Conservation (phyloP, 352 stramenopile genomes). For the Aphanomyces cochlioides region DNA sequence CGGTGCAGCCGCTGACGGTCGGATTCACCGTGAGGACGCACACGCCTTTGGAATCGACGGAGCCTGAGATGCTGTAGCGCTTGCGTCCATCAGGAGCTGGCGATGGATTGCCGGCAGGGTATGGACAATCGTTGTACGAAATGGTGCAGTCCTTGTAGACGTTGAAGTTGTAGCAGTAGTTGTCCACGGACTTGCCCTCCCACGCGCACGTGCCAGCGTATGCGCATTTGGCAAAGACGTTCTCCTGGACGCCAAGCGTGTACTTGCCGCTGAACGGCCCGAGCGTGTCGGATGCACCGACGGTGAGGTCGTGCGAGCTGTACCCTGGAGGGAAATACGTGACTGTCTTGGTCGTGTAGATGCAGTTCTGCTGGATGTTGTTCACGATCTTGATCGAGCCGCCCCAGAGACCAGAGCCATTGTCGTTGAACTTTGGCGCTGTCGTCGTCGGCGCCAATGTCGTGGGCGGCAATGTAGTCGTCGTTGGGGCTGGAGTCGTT, state of each 20-base stretch:
- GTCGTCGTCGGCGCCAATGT: background rate
- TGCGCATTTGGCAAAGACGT: conserved; percentile 7
- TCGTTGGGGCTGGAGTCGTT: background rate
- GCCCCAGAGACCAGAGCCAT: conserved; percentile 6
- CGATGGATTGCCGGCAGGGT: background rate
- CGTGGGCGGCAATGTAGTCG: background rate
- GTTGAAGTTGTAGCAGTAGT: conserved; percentile 18
- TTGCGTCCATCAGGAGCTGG: conserved; percentile 8
- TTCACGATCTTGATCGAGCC: background rate
- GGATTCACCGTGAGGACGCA: conserved; percentile 2
- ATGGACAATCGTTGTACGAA: conserved; percentile 3
- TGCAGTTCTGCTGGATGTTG: background rate
- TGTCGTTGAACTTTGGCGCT: background rate
- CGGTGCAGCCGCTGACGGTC: background rate
- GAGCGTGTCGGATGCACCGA: background rate
- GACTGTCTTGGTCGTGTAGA: conserved; percentile 10
- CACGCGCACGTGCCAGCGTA: conserved; percentile 12
- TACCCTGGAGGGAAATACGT: background rate
- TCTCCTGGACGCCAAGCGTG: conserved; percentile 7
- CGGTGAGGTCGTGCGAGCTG: background rate
- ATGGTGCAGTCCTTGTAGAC: background rate
- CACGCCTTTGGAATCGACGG: background rate
- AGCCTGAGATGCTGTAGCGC: conserved; percentile 7
- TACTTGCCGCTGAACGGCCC: conserved; percentile 1
- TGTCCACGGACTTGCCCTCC: conserved; percentile 3